These are phyloP conservation scores for Erucastrum elatum DNA, from an alignment of 345 rosid genomes.

Conservation along the genomic window DNA sequence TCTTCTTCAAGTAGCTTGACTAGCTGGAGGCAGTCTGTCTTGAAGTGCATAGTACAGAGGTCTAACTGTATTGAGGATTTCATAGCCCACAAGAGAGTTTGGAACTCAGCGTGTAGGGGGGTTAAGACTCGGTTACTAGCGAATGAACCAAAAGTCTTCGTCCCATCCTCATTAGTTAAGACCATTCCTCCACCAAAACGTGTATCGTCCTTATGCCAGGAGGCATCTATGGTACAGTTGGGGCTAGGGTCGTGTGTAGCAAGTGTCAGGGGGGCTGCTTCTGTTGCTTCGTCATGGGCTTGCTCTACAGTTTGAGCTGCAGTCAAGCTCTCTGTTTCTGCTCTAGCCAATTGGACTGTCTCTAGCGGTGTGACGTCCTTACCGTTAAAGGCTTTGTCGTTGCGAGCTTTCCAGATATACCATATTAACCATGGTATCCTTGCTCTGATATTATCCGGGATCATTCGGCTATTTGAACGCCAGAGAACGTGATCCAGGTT, in stretches of 20 bases:
- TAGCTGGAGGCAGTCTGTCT: too few relatives aligned
- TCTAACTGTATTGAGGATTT: too few relatives aligned
- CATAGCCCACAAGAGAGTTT: too few relatives aligned
- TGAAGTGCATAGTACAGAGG: too few relatives aligned
- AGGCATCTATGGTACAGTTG: not conserved
- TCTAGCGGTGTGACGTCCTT: not conserved
- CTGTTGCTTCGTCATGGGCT: not conserved
- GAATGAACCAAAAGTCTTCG: too few relatives aligned
- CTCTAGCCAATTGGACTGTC: not conserved
- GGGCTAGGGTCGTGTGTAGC: not conserved
- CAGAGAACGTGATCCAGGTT: not conserved
- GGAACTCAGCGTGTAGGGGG: too few relatives aligned
- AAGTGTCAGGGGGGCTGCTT: not conserved
- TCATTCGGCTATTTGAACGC: not conserved
- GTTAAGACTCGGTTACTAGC: too few relatives aligned
- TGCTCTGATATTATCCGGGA: not conserved
- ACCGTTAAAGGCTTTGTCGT: not conserved
- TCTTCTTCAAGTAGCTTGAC: too few relatives aligned
- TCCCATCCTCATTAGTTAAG: too few relatives aligned
- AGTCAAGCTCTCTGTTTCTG: not conserved
- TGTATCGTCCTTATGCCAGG: too few relatives aligned
- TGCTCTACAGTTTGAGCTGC: not conserved
- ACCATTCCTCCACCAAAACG: too few relatives aligned
- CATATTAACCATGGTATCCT: not conserved
- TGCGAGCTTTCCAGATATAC: not conserved